phyloP scores from a whole-genome alignment of 345 rosid genomes.

The Anastatica hierochuntica region DNA sequence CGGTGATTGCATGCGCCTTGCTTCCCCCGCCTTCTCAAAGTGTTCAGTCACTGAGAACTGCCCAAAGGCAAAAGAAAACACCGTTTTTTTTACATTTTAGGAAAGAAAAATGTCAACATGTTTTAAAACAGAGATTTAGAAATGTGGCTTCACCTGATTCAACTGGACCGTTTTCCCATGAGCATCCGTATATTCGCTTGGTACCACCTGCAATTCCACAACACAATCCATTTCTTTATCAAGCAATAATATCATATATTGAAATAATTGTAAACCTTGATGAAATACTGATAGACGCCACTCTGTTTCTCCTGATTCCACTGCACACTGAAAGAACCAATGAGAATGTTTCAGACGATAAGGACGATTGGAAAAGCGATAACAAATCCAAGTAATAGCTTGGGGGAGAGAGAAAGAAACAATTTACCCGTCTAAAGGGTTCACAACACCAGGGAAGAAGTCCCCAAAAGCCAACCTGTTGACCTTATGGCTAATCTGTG shows the following conservation, averaged over 20 bases:
- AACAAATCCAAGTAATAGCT: neutral
- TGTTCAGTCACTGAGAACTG: slow-evolving; percentile 92
- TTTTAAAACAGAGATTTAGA: neutral
- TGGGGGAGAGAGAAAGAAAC: slow-evolving; percentile 1
- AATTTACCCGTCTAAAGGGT: slow-evolving; percentile 78
- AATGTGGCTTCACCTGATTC: slow-evolving; percentile 66
- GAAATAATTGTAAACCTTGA: slow-evolving; percentile 43
- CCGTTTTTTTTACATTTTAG: neutral
- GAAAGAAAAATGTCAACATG: neutral
- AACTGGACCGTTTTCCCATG: slow-evolving; percentile 50
- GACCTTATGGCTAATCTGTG: slow-evolving; percentile 73
- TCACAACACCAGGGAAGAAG: slow-evolving; percentile 73
- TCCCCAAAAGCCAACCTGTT: slow-evolving; percentile 70
- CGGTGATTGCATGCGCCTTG: slow-evolving; percentile 33
- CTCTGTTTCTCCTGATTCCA: slow-evolving; percentile 65
- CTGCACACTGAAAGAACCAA: slow-evolving; percentile 40
- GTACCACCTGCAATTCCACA: slow-evolving; percentile 65
- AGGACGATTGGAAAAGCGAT: neutral
- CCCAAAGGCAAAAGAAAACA: neutral
- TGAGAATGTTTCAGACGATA: neutral
- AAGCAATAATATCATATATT: neutral
- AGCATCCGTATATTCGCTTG: slow-evolving; percentile 67
- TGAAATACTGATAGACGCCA: slow-evolving; percentile 87
- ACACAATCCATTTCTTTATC: neutral
- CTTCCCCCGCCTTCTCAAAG: slow-evolving; percentile 45